Base-by-base conservation (phyloP, 208 protist genomes). In the Crithidia sp. region DNA sequence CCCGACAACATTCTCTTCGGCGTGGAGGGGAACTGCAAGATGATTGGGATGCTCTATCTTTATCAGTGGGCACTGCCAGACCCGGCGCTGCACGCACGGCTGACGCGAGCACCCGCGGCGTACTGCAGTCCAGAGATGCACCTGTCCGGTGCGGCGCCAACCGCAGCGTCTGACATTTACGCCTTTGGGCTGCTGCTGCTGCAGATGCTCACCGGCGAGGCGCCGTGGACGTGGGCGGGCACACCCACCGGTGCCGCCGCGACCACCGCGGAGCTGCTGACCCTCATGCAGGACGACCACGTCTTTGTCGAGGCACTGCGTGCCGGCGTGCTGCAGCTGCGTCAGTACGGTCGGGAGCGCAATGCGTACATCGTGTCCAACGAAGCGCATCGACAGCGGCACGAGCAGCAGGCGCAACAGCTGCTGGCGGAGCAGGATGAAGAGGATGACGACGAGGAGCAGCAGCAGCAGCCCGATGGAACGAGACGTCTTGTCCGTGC, bases 181-280 rank as follows among this genome's bases (percentile, higher is more conserved):
- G 56, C 77, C 37, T 83, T 87, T 36, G 85, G 85, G 39, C 75
- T 87, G 2, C 62, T 85, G 8, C 56, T 90, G n/a, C 67, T 90
- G 41, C 73, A 84, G 67, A 74, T 83, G 60, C 63, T 86, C 1
- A 75, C 56, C 0, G 77, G 83, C 13, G 52, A 65, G 73, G 45
- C 62, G 39, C 84, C 84, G 54, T 89, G 84, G 85, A 77, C 71
- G 43, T 87, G 82, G 82, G 50, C 64, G 4, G 69, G 59, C 19
- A 10, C 19, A 39, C 16, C 43, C 9, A 28, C 50, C 5, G 0
- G 8, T 7, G 54, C 52, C 3, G 36, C 39, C 8, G 45, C 43
- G 40, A 67, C 49, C 53, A 55, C 41, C 28, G 36, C 14, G 12
- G 79, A 81, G 28, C 73, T 79, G 41, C 45, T 9, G 17, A 52